Base-by-base conservation (phyloP, 2,329 filamentous ascomycete species). In the Paracamarosporium sp. region DNA sequence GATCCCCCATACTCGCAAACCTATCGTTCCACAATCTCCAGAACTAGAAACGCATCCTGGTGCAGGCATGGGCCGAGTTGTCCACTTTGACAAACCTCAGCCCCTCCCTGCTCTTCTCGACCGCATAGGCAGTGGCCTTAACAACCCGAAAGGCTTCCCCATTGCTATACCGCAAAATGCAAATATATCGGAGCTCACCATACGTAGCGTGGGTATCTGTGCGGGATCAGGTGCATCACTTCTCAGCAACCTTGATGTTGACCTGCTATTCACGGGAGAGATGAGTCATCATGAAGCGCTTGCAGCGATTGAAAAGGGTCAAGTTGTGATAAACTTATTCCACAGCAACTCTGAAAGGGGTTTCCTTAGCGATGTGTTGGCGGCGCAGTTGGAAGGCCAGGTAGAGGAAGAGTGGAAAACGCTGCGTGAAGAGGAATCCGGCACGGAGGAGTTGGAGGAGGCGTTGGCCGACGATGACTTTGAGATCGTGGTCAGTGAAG, bases 311-410 rank as follows among this genome's bases (percentile, higher is more conserved):
- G 93, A 97, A 80, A 86, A 88, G 57, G 93, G 93, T 1, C 89
- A 89, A 62, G 90, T 88, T 53, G 91, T 98, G 0, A 86, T 98
- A 50, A 90, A 89, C 38, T 83, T 96, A 46, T 96, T 97, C 69
- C 95, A 99, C 76, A 94, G 90, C 67, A 98, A 98, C 76, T 95
- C 91, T 0, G 95, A 99, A 81, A 82, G 95, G 33, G 89, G 87
- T 0, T 99, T 94, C 72, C 78, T 99, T 68, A 84, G 84, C 57
- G 83, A 88, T 57, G 86, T 90, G 45, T 84, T 99, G 79, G 84
- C 84, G 67, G 81, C 82, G 17, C 86, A 88, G 74, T 78, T 97
- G 67, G 81, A 87, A 66, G 80, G 81, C 36, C 78, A 81, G 58
- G 76, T 97, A 31, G 79, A 77, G 52, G 77, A 81, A 47, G 83